phyloP scores from a whole-genome alignment of 441 rosid genomes.

The Erodium moschatum region DNA sequence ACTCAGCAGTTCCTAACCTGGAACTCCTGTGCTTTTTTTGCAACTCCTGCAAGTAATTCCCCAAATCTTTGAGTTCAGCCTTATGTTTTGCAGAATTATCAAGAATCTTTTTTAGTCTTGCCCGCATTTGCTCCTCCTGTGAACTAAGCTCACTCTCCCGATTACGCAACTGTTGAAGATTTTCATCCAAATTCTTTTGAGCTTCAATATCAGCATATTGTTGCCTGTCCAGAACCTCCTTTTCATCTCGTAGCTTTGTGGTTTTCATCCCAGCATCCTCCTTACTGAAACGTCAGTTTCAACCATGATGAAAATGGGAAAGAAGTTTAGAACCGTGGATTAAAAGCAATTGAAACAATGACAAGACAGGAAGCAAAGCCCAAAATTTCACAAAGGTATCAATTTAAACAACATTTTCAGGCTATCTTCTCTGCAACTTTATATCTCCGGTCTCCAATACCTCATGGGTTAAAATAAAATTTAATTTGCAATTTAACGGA shows the following conservation, averaged over 20 bases:
- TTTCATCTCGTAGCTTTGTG: constrained; percentile 80
- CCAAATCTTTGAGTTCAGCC: constrained; percentile 49
- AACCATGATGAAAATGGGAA: constrained; percentile 10
- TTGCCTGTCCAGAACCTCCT: constrained; percentile 93
- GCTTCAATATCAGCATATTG: constrained; percentile 89
- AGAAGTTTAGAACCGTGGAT: constrained; percentile 2
- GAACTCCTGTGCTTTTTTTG: constrained; percentile 69
- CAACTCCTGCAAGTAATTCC: constrained; percentile 58
- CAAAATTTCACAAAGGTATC: not conserved
- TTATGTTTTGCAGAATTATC: constrained; percentile 57
- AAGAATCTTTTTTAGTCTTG: constrained; percentile 52
- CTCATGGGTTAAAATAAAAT: not conserved
- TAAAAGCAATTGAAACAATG: constrained; percentile 13
- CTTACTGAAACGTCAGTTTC: constrained; percentile 48
- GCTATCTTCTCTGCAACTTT: not conserved
- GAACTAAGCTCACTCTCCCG: constrained; percentile 64
- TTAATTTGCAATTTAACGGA: not conserved
- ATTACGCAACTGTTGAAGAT: constrained; percentile 74
- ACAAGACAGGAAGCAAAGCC: constrained; percentile 2
- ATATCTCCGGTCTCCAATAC: not conserved
- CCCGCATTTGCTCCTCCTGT: constrained; percentile 70
- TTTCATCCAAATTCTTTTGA: constrained; percentile 87
- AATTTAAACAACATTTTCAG: not conserved
- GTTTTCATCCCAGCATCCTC: constrained; percentile 96
- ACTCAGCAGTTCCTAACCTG: constrained; percentile 38